Evolutionary conservation across 2,329 filamentous ascomycete genomes (phyloP), one percentile per base, ranked within the genome.

Genomic region (Raffaelea deltoideospora): DNA sequence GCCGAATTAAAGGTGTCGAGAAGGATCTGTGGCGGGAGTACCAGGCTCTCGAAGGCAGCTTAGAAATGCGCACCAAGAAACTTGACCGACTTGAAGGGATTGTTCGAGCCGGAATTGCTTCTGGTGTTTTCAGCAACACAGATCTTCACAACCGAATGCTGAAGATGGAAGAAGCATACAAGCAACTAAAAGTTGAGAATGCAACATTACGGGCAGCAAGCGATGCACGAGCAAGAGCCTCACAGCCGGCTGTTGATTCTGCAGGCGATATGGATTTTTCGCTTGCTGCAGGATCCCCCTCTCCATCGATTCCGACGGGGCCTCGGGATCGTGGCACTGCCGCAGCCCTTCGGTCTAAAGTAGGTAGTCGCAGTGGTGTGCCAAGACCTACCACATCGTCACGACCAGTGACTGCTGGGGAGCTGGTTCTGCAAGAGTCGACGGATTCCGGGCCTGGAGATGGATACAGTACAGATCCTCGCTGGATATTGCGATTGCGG

Each of bases 1-100:
- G 69, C 28, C 79, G 84, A 41, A 83, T 95, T 51, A 82, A 83
- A 49, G 65, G 68, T 7, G 77, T 95, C n/a, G 90, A 98, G 55
- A 77, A 82, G 34, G 83, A 93, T 41, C 61, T 96, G n/a, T 79
- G 78, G 61, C 83, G 85, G 43, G 87, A 96, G 50, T 96, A 95
- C 50, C 82, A 92, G 50, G 73, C 70, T 0, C 67, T 98, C 2
- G 86, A 95, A 55, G 76, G 76, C 47, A 82, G 76, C 27, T 72
- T 95, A 21, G 83, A 90, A 37, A 60, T 76, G 20, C 77, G 86
- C 14, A 70, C 79, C 41, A 90, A 92, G 61, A 84, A 85, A 47
- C 71, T 98, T 22, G 88, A 96, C 45, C 74, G 82, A 3, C 67
- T 98, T 1, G 90, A 98, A 57, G 74, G 77, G 14, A 70, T 84